Conservation (phyloP, 148 eudicot species). For the Rhododendron ovatum region DNA sequence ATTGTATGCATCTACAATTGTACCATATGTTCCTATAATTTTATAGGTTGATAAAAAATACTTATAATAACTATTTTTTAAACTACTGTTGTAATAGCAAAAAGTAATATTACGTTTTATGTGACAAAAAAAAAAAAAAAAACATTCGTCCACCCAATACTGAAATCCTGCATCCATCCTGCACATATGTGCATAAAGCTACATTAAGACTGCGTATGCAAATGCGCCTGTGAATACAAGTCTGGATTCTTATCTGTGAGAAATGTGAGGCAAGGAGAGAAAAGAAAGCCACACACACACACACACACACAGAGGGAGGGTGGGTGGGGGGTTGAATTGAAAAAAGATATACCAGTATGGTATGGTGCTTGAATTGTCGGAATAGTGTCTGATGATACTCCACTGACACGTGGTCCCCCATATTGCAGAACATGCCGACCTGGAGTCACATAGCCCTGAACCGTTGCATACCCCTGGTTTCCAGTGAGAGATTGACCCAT, state of each 20-base stretch:
- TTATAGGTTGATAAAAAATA: not conserved
- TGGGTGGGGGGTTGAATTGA: not conserved
- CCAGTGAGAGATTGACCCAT: conserved; percentile 12
- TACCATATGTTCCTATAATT: not conserved
- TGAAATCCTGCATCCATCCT: not conserved
- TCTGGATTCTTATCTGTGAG: not conserved
- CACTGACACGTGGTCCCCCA: conserved; percentile 18
- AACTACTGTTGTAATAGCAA: not conserved
- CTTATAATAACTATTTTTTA: not conserved
- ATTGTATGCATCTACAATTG: not conserved
- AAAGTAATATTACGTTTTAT: too few relatives aligned
- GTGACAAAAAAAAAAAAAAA: too few relatives aligned
- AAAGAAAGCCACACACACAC: not conserved
- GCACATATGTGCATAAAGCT: not conserved
- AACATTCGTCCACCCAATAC: not conserved
- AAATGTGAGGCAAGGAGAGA: not conserved
- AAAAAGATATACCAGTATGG: conserved; percentile 4
- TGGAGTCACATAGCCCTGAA: conserved; percentile 22
- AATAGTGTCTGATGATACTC: conserved; percentile 19
- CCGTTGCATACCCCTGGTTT: conserved; percentile 11
- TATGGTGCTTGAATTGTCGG: conserved; percentile 18
- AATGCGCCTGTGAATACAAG: not conserved
- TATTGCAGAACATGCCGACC: conserved; percentile 18
- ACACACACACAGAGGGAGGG: too few relatives aligned
- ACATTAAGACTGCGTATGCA: not conserved